Evolutionary conservation across 345 rosid species (phyloP), one percentile per base, ranked within the genome.

Genomic region (Eucalyptus sp.): DNA sequence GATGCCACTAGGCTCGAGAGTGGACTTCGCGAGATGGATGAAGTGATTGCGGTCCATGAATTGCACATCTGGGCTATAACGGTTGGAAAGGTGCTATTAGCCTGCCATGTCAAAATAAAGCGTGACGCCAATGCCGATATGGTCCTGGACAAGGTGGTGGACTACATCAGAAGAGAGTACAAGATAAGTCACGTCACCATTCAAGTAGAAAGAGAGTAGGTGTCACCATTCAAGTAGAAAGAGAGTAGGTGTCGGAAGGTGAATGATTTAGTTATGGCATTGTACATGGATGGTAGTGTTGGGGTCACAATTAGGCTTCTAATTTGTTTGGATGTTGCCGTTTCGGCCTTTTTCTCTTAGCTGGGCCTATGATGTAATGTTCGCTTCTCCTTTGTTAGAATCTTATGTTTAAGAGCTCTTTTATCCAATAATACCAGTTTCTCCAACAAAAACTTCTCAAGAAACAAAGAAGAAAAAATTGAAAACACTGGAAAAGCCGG

Each of bases 1-100:
- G 98, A 96, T 60, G 97, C 97, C 29, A 94, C 97, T 7, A 93
- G 90, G 86, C 95, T 96, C 0, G 95, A 96, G 88, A 90, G 89
- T 89, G 98, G 98, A 85, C 89, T 96, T 54, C 89, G 94, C 22
- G 93, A 90, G 87, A 93, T 96, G 95, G 97, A 95, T 18, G 97
- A 94, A 88, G 97, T 96, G 43, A 93, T 95, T 49, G 97, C 96
- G 49, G 90, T 96, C 89, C 97, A 96, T 85, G 97, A 96, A 89
- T 91, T 96, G 89, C 98, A 96, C 88, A 95, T 96, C 46, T 95
- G 98, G 97, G 97, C 97, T 13, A 95, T 96, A 51, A 95, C 98
- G 8, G 97, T 95, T 12, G 98, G 97, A 49, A 96, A 95, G 88
- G 93, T 95, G 37, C 90, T 95, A 29, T 90, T 96, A 91, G 97